Base-by-base conservation (phyloP, 2,329 filamentous ascomycete genomes). In the Trichoderma citrinoviride region DNA sequence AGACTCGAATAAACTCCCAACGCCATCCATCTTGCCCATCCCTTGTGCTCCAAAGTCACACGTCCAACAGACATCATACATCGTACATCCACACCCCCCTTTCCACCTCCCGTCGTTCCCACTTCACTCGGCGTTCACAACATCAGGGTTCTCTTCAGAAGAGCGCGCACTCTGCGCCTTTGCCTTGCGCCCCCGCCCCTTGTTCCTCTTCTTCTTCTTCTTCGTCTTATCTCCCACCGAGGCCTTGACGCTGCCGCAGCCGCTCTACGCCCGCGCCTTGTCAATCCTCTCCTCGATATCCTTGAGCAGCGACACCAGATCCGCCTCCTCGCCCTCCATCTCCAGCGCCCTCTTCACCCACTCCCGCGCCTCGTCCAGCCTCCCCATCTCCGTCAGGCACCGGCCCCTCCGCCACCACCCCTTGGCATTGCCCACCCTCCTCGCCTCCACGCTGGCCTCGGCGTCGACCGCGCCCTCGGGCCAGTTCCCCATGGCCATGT, bases 331-430 rank as follows among this genome's bases (percentile, higher is more conserved):
- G 14, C 90, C 90, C 80, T 96, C 93, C 75, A 93, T 88, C 81
- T 97, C 94, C 65, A 97, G 77, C 0, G 87, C 93, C 73, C 86
- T 84, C 69, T 83, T 84, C 46, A 97, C 84, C 87, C 93, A 96
- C 68, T 89, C 87, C 71, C 82, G 82, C 1, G 93, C 93, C 85
- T 98, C 94, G 63, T 91, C 87, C 73, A 91, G 79, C 67, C 94
- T 79, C 1, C 90, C 90, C 95, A 98, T 98, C 86, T 99, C 95
- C 69, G 90, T 79, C 74, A 98, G 78, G 74, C 92, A 96, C 80
- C 87, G 88, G 10, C 91, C 95, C 67, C 91, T 83, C 67, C 95
- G 83, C 89, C 92, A 97, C 92, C 94, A 98, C 0, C 89, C 93
- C 86, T 98, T 98, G 1, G 91, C 88, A 77, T 99, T 98, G 44